Conservation (phyloP, 202 grass and related monocot genomes). For the Digitaria exilis region DNA sequence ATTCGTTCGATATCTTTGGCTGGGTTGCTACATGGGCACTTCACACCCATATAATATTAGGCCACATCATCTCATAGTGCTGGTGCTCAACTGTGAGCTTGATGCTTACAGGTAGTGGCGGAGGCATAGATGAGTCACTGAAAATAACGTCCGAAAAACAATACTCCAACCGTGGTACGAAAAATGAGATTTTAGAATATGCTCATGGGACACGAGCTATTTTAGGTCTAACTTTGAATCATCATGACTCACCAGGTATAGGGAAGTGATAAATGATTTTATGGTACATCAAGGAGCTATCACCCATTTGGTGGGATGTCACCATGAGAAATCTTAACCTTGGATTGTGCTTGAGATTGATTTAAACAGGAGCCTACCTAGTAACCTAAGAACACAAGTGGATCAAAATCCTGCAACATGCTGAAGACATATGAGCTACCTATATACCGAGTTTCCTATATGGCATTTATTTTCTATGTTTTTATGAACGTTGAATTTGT, state of each 20-base stretch:
- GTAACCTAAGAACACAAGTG: slow-evolving; percentile 8
- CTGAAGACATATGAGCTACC: not conserved
- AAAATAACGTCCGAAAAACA: slow-evolving; percentile 30
- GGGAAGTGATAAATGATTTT: not conserved
- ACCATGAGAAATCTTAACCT: not conserved
- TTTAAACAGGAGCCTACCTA: slow-evolving; percentile 26
- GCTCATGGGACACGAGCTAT: not conserved
- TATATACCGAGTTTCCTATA: not conserved
- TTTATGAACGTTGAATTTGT: not conserved
- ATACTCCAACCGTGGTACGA: not conserved
- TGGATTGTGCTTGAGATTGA: slow-evolving; percentile 1
- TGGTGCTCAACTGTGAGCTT: not conserved
- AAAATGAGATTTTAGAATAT: slow-evolving; percentile 1
- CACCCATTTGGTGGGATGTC: slow-evolving; percentile 16
- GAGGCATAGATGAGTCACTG: slow-evolving; percentile 34
- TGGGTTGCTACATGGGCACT: slow-evolving; percentile 6
- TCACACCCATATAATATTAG: slow-evolving; percentile 7
- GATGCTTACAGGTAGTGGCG: slow-evolving; percentile 28
- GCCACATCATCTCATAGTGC: slow-evolving; percentile 16
- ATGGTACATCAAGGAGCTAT: slow-evolving; percentile 3
- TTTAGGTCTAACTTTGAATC: not conserved
- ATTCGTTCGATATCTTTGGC: not conserved
- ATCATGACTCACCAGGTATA: not conserved
- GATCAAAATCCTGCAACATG: not conserved
- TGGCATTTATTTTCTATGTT: not conserved